A percentile compares a stretch with the other conserved stretches of the same genome.
phyloP scores from a whole-genome alignment of 352 stramenopile species.

The Phytophthora hybrid region DNA sequence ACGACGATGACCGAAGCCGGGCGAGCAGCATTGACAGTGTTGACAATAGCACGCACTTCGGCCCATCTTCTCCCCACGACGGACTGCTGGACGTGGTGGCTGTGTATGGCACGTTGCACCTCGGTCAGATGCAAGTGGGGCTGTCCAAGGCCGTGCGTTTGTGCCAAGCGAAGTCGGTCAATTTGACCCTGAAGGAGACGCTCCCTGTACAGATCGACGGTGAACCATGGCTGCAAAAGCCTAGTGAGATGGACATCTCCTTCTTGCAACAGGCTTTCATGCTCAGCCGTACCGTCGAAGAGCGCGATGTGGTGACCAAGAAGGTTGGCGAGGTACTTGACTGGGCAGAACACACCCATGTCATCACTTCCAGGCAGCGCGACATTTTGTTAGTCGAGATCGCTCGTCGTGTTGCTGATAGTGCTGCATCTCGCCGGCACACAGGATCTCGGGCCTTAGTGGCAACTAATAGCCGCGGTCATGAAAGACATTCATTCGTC shows the following conservation, averaged over 20 bases:
- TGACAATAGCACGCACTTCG: conserved; percentile 40
- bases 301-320: conserved; percentile 81
- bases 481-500: conserved; percentile 39
- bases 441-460: conserved; percentile 28
- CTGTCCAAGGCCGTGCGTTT: conserved; percentile 83
- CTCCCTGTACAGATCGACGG: conserved; percentile 94
- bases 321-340: conserved; percentile 87
- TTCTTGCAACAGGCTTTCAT: conserved; percentile 89
- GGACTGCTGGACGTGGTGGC: conserved; percentile 94
- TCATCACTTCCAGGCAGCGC: conserved; percentile 75
- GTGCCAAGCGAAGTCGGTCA: conserved; percentile 74
- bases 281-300: conserved; percentile 78
- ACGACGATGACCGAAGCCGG: conserved; percentile 43
- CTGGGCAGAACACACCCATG: conserved; percentile 78
- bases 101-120: conserved; percentile 93
- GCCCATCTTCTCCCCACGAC: conserved; percentile 86
- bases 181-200: conserved; percentile 66
- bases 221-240: conserved; percentile 93
- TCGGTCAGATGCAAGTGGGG: conserved; percentile 94
- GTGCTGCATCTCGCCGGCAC: conserved; percentile 28
- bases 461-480: conserved; percentile 23
- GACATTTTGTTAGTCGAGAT: conserved; percentile 82
- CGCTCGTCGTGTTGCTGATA: conserved; percentile 66
- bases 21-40: conserved; percentile 39
- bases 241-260: conserved; percentile 82